These are phyloP conservation scores for Apiospora rasikravindrae DNA, from an alignment of 2,329 filamentous ascomycete species.

Conservation along the genomic window DNA sequence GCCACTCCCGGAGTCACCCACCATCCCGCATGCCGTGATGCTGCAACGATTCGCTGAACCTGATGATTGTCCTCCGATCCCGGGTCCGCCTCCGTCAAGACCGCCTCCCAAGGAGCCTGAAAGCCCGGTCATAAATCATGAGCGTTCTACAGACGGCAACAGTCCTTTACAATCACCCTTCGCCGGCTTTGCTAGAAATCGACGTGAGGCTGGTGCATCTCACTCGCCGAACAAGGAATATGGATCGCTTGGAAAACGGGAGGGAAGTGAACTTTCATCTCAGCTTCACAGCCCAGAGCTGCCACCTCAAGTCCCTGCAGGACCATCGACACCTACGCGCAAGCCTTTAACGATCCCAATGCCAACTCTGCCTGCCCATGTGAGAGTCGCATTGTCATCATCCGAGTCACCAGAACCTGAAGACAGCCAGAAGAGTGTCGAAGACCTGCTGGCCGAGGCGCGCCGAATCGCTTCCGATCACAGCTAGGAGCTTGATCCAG, in stretches of 20 bases:
- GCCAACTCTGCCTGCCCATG: background rate
- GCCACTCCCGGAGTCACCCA: conserved; percentile 18
- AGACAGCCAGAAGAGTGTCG: conserved; percentile 3
- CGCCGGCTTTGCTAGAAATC: background rate
- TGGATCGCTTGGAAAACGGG: background rate
- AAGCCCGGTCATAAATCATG: background rate
- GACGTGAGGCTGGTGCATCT: background rate
- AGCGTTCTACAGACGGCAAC: background rate
- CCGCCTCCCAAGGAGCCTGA: background rate
- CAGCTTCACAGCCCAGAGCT: background rate
- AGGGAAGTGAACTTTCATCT: background rate
- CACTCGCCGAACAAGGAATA: background rate
- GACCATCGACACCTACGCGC: background rate
- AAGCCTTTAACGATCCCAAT: background rate
- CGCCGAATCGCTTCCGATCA: conserved; percentile 1
- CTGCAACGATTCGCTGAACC: background rate
- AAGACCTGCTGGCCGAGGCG: background rate
- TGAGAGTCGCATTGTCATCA: background rate
- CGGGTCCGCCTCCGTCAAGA: background rate
- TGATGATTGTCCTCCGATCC: background rate
- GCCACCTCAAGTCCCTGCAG: background rate
- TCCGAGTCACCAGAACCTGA: background rate
- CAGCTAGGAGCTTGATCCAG: conserved; percentile 5
- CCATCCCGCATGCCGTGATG: background rate
- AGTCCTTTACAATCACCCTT: too few relatives aligned